phyloP scores from a whole-genome alignment of 331 rosid species.

The Malus hybrid region DNA sequence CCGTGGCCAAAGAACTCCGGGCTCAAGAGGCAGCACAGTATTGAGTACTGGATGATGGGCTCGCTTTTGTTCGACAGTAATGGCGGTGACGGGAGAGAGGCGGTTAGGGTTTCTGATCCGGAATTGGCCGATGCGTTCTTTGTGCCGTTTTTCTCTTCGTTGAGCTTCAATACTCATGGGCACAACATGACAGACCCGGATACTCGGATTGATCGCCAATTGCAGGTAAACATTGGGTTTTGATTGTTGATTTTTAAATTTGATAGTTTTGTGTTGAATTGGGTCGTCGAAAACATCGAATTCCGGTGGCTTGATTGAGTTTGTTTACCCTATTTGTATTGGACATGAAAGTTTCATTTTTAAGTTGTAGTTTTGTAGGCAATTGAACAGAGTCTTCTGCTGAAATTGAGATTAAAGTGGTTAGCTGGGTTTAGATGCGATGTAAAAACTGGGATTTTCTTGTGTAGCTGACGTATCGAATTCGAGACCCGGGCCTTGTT shows the following conservation, averaged over 20 bases:
- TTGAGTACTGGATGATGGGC: slow-evolving; percentile 97
- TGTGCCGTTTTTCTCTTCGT: slow-evolving; percentile 88
- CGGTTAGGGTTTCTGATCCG: slow-evolving; percentile 77
- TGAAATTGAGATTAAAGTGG: neutral
- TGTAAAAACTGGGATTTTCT: neutral
- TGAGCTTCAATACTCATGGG: slow-evolving; percentile 82
- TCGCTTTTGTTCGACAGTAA: slow-evolving; percentile 48
- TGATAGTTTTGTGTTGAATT: neutral
- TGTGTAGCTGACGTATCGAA: neutral
- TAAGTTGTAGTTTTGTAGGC: neutral
- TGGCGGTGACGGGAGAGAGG: slow-evolving; percentile 34
- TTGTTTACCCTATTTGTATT: neutral
- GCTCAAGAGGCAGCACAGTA: slow-evolving; percentile 81
- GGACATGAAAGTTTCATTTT: neutral
- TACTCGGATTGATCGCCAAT: slow-evolving; percentile 63
- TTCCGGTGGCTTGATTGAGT: neutral
- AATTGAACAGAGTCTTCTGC: neutral
- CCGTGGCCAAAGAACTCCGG: slow-evolving; percentile 77
- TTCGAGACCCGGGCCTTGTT: neutral
- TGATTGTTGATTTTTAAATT: neutral
- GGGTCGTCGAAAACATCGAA: neutral
- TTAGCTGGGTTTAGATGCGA: neutral
- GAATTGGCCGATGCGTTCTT: slow-evolving; percentile 79
- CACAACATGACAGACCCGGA: slow-evolving; percentile 80
- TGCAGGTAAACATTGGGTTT: slow-evolving; percentile 56